Percentiles rank a stretch among this genome's conserved stretches.
These are phyloP conservation scores for Protostelium mycophagum DNA, from an alignment of 78 protist genomes.

Conservation along the genomic window DNA sequence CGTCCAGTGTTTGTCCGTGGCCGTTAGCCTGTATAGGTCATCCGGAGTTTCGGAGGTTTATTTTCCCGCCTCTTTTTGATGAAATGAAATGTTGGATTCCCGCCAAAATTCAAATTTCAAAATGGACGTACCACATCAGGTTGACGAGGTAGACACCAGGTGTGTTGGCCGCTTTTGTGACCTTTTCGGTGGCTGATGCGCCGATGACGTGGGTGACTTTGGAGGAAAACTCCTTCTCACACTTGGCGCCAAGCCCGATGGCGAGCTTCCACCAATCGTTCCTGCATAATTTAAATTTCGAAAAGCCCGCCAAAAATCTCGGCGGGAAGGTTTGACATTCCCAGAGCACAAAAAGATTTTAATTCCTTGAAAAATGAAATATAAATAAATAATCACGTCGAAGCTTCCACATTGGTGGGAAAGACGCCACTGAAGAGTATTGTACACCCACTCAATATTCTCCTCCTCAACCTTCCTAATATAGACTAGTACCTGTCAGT, in stretches of 20 bases:
- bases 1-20: constrained; percentile 1
- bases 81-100: neutral
- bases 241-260: neutral
- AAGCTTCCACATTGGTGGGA: neutral
- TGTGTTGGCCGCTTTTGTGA: neutral
- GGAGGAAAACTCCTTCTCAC: neutral
- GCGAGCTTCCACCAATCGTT: neutral
- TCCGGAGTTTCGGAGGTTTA: no score
- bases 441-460: neutral
- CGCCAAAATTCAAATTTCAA: neutral
- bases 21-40: neutral
- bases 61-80: no score
- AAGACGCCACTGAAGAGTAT: neutral
- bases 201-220: neutral
- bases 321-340: no score
- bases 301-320: no score
- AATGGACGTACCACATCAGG: neutral
- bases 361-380: neutral
- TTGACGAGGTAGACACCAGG: neutral
- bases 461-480: neutral
- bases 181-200: neutral
- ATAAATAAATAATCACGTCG: neutral
- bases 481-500: neutral
- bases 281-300: neutral
- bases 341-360: no score